Conservation (phyloP, 2,329 filamentous ascomycete species). For the Neonectria hederae region DNA sequence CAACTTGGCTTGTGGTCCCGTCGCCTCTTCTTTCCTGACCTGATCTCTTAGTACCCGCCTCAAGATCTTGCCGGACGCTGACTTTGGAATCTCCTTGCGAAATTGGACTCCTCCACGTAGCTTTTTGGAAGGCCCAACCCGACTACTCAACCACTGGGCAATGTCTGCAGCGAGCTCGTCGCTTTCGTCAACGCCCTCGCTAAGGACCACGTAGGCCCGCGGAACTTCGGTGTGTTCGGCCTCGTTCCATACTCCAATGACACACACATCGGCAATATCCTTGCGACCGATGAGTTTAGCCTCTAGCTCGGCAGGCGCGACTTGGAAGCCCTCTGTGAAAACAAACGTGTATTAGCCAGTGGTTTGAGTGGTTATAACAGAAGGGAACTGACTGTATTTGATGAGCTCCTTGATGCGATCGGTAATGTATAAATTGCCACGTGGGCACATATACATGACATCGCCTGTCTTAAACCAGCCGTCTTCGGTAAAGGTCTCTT, state of each 20-base stretch:
- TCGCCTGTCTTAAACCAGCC: conserved; percentile 94
- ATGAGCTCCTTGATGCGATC: conserved; percentile 80
- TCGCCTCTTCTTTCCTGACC: conserved; percentile 49
- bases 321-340: conserved; percentile 69
- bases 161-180: conserved; percentile 50
- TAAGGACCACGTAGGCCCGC: conserved; percentile 54
- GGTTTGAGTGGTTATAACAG: too few species aligned
- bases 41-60: conserved; percentile 59
- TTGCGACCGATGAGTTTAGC: conserved; percentile 55
- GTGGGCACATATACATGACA: conserved; percentile 78
- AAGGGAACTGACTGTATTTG: conserved; percentile 57
- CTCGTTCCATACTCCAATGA: conserved; percentile 68
- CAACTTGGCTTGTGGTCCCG: conserved; percentile 47
- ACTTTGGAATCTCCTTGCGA: conserved; percentile 75
- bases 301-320: conserved; percentile 74
- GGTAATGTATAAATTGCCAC: conserved; percentile 89
- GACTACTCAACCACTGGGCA: conserved; percentile 56
- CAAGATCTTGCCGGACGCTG: conserved; percentile 63
- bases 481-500: conserved; percentile 75
- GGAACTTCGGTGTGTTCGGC: conserved; percentile 74
- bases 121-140: conserved; percentile 73
- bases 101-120: conserved; percentile 77
- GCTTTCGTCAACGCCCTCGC: conserved; percentile 48
- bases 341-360: conserved; percentile 38
- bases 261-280: conserved; percentile 67